phyloP scores from a whole-genome alignment of 2,329 filamentous ascomycete species.

The Colletotrichum tropicale region DNA sequence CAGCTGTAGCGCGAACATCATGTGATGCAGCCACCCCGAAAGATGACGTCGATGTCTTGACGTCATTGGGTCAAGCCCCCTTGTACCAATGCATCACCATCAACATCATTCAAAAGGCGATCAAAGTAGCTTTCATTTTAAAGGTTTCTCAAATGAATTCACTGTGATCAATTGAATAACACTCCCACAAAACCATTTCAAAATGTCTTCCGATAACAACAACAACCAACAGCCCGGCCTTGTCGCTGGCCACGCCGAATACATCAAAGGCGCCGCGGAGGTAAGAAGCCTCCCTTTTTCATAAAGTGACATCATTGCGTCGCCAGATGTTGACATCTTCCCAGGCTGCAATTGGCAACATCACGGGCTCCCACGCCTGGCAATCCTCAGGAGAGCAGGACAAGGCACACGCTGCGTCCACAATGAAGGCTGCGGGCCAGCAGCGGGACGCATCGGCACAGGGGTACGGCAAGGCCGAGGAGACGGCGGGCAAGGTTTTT shows the following conservation, averaged over 20 bases:
- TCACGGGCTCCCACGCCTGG: constrained; percentile 69
- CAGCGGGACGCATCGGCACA: constrained; percentile 55
- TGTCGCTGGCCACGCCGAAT: constrained; percentile 67
- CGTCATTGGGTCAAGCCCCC: background rate
- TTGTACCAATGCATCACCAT: background rate
- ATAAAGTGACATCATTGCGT: background rate
- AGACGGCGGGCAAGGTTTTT: constrained; percentile 65
- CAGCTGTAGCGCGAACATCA: background rate
- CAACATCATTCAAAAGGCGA: background rate
- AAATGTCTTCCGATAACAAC: constrained; percentile 15
- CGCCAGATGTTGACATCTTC: background rate
- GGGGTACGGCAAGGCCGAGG: constrained; percentile 68
- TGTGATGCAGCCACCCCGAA: constrained; percentile 3
- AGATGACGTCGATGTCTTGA: constrained; percentile 15
- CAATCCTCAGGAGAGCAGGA: constrained; percentile 66
- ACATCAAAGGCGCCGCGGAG: constrained; percentile 71
- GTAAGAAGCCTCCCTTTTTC: constrained; percentile 35
- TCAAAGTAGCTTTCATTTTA: background rate
- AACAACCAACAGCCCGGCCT: constrained; percentile 56
- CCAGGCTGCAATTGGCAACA: constrained; percentile 62
- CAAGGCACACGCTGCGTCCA: constrained; percentile 64
- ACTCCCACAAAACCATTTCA: too few relatives aligned
- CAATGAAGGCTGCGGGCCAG: constrained; percentile 66
- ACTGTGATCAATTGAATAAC: background rate
- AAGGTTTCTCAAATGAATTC: background rate